A percentile compares a stretch with the other conserved stretches of the same genome.
phyloP scores from a whole-genome alignment of 306 rosid genomes.

The Quercus alba region DNA sequence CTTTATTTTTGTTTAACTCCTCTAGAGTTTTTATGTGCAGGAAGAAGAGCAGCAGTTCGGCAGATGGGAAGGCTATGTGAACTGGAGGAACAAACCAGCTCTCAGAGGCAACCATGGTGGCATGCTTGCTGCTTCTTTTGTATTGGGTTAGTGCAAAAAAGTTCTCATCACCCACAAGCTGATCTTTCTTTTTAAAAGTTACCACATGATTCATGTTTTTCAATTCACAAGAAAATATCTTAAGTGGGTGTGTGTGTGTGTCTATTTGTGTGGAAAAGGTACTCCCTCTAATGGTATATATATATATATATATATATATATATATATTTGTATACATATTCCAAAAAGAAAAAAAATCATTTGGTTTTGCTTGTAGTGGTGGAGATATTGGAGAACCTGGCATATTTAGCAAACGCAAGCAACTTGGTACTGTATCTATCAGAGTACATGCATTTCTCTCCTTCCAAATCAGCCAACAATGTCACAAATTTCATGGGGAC shows the following conservation, averaged over 20 bases:
- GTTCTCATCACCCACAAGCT: too few species aligned
- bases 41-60: conserved; percentile 41
- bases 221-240: background rate
- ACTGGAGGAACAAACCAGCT: conserved; percentile 80
- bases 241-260: background rate
- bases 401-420: conserved; percentile 91
- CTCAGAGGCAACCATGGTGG: conserved; percentile 79
- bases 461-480: conserved; percentile 74
- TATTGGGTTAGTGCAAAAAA: conserved; percentile 51
- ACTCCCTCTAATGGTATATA: background rate
- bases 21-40: conserved; percentile 14
- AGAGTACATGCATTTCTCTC: conserved; percentile 75
- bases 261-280: background rate
- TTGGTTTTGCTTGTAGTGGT: conserved; percentile 42
- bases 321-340: background rate
- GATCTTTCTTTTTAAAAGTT: background rate
- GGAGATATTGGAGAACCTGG: conserved; percentile 89
- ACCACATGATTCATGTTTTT: background rate
- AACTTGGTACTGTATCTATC: conserved; percentile 70
- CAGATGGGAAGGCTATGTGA: conserved; percentile 85
- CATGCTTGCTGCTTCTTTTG: conserved; percentile 82
- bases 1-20: background rate
- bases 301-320: too few species aligned
- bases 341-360: too few species aligned
- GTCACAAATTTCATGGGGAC: conserved; percentile 99